These are phyloP conservation scores for Melocanna baccifera DNA, from an alignment of 176 grass and related monocot species.

Conservation along the genomic window DNA sequence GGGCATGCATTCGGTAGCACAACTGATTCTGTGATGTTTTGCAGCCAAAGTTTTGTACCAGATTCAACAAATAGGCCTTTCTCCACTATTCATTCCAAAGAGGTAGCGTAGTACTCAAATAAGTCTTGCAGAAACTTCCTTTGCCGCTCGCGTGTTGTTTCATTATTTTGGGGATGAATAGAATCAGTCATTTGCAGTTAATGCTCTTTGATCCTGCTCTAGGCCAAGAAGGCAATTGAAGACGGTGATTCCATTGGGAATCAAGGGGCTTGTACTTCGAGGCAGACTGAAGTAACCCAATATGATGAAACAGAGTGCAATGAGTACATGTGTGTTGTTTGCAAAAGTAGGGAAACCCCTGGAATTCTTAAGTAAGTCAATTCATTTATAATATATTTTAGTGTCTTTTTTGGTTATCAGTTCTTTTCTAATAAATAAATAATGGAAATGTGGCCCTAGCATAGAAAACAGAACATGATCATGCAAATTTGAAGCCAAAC, in stretches of 20 bases:
- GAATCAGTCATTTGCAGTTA: slow-evolving; percentile 18
- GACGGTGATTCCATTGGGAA: slow-evolving; percentile 18
- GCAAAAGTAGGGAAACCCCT: slow-evolving; percentile 35
- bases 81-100: slow-evolving; percentile 10
- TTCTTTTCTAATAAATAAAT: slow-evolving; percentile 2
- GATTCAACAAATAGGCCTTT: slow-evolving; percentile 16
- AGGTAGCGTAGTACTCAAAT: slow-evolving; percentile 19
- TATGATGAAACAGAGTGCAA: slow-evolving; percentile 26
- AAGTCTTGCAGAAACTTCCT: neutral
- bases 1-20: neutral
- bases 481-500: neutral
- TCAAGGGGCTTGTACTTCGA: slow-evolving; percentile 38
- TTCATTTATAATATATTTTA: slow-evolving; percentile 12
- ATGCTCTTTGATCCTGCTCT: slow-evolving; percentile 25
- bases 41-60: slow-evolving; percentile 34
- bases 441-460: neutral
- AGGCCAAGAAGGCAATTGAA: slow-evolving; percentile 27
- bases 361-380: slow-evolving; percentile 59
- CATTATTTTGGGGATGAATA: neutral
- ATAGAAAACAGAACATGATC: neutral
- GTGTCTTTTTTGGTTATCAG: neutral
- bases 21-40: slow-evolving; percentile 29
- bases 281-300: slow-evolving; percentile 3
- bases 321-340: slow-evolving; percentile 47
- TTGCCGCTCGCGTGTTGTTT: neutral